phyloP scores from a whole-genome alignment of 1,139 yeast species.

The Diutina catenulata region DNA sequence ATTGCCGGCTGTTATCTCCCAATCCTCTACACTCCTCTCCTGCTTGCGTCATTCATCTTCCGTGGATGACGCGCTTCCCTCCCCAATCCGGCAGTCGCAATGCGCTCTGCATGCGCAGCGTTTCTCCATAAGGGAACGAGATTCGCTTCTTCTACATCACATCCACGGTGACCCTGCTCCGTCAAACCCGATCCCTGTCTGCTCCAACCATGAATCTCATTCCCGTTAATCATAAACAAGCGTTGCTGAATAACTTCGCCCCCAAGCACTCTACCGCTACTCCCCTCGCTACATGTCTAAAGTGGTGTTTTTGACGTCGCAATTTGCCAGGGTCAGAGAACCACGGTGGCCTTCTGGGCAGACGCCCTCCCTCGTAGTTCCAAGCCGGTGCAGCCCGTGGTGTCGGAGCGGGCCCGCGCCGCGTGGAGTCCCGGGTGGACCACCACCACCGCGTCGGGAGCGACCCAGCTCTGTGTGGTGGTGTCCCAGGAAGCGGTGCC shows the following conservation, averaged over 20 bases:
- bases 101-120: too few relatives aligned
- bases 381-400: not conserved
- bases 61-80: too few relatives aligned
- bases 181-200: not conserved
- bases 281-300: slow-evolving; percentile 10
- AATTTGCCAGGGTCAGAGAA: slow-evolving; percentile 6
- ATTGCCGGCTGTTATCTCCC: too few relatives aligned
- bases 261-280: not conserved
- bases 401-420: not conserved
- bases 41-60: too few relatives aligned
- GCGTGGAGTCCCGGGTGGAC: not conserved
- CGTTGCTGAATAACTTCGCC: slow-evolving; percentile 2
- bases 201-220: slow-evolving; percentile 5
- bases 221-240: slow-evolving; percentile 1
- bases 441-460: not conserved
- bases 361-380: not conserved
- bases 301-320: slow-evolving; percentile 17
- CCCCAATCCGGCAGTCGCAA: too few relatives aligned
- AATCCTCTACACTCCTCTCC: too few relatives aligned
- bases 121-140: not conserved
- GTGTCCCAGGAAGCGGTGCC: slow-evolving; percentile 1
- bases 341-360: not conserved
- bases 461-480: not conserved
- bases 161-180: not conserved
- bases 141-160: not conserved